Percentiles rank a stretch among this genome's conserved stretches.
These are phyloP conservation scores for Mortierella sp. DNA, from an alignment of 371 early-diverging fungal species.

Conservation along the genomic window DNA sequence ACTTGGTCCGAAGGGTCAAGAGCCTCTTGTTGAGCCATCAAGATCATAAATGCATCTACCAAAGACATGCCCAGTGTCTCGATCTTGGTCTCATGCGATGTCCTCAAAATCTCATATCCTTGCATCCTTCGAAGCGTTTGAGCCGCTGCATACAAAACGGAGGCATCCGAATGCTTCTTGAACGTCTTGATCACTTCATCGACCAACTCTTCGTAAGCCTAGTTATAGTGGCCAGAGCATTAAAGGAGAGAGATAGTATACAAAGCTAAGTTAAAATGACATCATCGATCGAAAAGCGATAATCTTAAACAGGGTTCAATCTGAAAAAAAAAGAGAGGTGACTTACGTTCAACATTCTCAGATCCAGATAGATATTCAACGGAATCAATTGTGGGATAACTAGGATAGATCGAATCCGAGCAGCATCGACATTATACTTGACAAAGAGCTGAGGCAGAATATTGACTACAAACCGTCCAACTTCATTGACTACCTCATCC, in stretches of 20 bases:
- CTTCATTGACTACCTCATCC: conserved; percentile 55
- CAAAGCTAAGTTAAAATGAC: background rate
- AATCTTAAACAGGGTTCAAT: background rate
- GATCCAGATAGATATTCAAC: conserved; percentile 69
- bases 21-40: conserved; percentile 4
- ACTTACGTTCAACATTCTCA: conserved; percentile 70
- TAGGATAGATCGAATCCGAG: conserved; percentile 63
- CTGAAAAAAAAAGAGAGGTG: background rate
- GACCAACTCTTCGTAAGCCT: conserved; percentile 70
- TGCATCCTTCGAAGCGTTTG: conserved; percentile 58
- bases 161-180: conserved; percentile 58
- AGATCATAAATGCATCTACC: conserved; percentile 57
- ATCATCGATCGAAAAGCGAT: background rate
- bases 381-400: conserved; percentile 68
- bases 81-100: conserved; percentile 53
- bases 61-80: conserved; percentile 55
- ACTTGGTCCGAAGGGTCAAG: conserved; percentile 10
- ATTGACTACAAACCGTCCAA: conserved; percentile 67
- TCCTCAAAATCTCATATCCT: conserved; percentile 51
- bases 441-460: conserved; percentile 69
- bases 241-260: background rate
- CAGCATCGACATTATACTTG: conserved; percentile 71
- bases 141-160: conserved; percentile 53
- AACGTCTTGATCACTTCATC: conserved; percentile 67
- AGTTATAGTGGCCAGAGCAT: conserved; percentile 1